phyloP scores from a whole-genome alignment of 306 rosid species.

The Casuarina equisetifolia region DNA sequence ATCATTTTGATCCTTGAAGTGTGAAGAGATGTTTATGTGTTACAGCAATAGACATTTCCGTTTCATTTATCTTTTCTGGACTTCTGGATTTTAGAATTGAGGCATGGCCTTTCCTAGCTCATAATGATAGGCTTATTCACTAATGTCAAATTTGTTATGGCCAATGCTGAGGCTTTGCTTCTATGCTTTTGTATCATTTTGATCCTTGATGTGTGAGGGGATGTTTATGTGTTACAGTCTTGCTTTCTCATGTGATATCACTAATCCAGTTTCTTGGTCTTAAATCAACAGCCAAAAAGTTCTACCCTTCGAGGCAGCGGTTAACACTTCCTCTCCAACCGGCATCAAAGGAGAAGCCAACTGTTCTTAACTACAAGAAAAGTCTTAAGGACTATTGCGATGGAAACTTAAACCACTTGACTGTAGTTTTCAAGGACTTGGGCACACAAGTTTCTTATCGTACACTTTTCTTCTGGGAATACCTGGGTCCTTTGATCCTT shows the following conservation, averaged over 20 bases:
- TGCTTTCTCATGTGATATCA: slow-evolving; percentile 22
- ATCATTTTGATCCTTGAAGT: slow-evolving; percentile 12
- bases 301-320: slow-evolving; percentile 83
- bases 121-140: neutral
- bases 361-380: slow-evolving; percentile 72
- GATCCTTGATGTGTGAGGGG: slow-evolving; percentile 12
- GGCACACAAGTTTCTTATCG: slow-evolving; percentile 91
- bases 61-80: neutral
- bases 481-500: slow-evolving; percentile 89
- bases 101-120: neutral
- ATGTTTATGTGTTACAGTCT: neutral
- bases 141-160: slow-evolving; percentile 18
- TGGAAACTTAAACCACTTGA: slow-evolving; percentile 59
- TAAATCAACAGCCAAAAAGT: slow-evolving; percentile 72
- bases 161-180: neutral
- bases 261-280: slow-evolving; percentile 34
- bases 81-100: neutral
- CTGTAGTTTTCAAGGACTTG: slow-evolving; percentile 81
- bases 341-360: slow-evolving; percentile 80
- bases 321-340: slow-evolving; percentile 78
- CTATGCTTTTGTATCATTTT: slow-evolving; percentile 13
- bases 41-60: neutral
- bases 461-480: slow-evolving; percentile 84
- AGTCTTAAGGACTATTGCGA: slow-evolving; percentile 63
- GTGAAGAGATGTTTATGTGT: slow-evolving; percentile 6